These are phyloP conservation scores for Epichloe typhina DNA, from an alignment of 2,329 filamentous ascomycete species.

Conservation along the genomic window DNA sequence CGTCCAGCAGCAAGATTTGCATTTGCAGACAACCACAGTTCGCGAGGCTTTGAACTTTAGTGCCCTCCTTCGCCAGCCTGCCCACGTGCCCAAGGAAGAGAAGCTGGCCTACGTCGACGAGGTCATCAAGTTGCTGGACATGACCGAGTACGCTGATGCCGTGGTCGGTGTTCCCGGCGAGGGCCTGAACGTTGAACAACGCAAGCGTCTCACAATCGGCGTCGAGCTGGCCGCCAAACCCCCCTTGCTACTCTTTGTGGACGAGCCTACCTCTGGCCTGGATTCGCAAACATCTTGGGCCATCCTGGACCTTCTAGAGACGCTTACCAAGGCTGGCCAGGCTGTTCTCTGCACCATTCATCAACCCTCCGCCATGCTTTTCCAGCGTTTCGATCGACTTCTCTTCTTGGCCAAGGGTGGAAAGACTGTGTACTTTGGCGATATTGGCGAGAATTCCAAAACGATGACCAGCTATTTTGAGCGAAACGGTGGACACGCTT, in stretches of 20 bases:
- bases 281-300: slow-evolving; percentile 91
- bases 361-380: slow-evolving; percentile 90
- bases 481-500: slow-evolving; percentile 51
- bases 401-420: slow-evolving; percentile 67
- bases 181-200: slow-evolving; percentile 61
- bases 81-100: slow-evolving; percentile 55
- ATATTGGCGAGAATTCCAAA: slow-evolving; percentile 58
- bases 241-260: slow-evolving; percentile 72
- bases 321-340: slow-evolving; percentile 77
- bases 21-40: slow-evolving; percentile 72
- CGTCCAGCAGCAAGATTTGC: slow-evolving; percentile 85
- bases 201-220: slow-evolving; percentile 76
- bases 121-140: slow-evolving; percentile 80
- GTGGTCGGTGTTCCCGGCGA: slow-evolving; percentile 83
- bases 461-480: slow-evolving; percentile 65
- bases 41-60: slow-evolving; percentile 80
- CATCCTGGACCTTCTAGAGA: slow-evolving; percentile 77
- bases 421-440: slow-evolving; percentile 68
- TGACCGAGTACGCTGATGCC: slow-evolving; percentile 82
- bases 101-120: slow-evolving; percentile 83
- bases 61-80: slow-evolving; percentile 73
- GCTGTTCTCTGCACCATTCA: slow-evolving; percentile 96
- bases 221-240: slow-evolving; percentile 94
- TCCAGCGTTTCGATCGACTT: slow-evolving; percentile 78
- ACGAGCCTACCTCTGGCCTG: slow-evolving; percentile 89